Conservation (phyloP, 805 yeast species). For the Candida parachauliodes region DNA sequence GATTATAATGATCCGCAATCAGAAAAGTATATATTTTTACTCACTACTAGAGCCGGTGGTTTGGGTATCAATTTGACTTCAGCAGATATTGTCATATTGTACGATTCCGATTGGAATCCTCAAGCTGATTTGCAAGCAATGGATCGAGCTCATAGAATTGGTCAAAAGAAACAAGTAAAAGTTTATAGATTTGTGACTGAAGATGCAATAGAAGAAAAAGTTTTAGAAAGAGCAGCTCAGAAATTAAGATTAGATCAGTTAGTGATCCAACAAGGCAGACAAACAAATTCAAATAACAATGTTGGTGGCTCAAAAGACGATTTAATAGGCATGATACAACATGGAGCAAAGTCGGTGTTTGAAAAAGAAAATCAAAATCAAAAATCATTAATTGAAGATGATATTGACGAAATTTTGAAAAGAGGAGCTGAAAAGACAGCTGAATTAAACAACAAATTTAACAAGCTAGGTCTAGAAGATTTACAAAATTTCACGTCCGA, state of each 20-base stretch:
- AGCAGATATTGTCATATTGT: conserved; percentile 85
- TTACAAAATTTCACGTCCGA: conserved; percentile 87
- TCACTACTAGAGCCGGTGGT: conserved; percentile 97
- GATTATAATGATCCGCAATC: conserved; percentile 82
- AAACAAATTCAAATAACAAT: conserved; percentile 29
- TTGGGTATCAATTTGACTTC: conserved; percentile 88
- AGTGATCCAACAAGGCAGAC: conserved; percentile 90
- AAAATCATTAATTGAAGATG: conserved; percentile 46
- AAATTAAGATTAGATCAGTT: conserved; percentile 88
- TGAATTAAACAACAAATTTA: conserved; percentile 74
- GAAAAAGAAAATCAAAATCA: conserved; percentile 36
- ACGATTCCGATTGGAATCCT: conserved; percentile 97
- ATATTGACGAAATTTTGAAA: conserved; percentile 77
- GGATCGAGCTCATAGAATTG: conserved; percentile 98
- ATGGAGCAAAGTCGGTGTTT: conserved; percentile 89
- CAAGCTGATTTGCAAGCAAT: conserved; percentile 97
- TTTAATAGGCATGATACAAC: conserved; percentile 91
- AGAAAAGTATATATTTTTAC: conserved; percentile 74
- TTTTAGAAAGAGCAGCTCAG: conserved; percentile 92
- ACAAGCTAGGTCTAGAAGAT: conserved; percentile 87
- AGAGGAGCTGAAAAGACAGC: conserved; percentile 82
- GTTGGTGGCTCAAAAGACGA: conserved; percentile 76
- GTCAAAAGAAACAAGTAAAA: conserved; percentile 92
- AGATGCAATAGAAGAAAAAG: conserved; percentile 94
- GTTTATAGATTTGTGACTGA: conserved; percentile 93